These are phyloP conservation scores for Sindora glabra DNA, from an alignment of 306 rosid species.

Conservation along the genomic window DNA sequence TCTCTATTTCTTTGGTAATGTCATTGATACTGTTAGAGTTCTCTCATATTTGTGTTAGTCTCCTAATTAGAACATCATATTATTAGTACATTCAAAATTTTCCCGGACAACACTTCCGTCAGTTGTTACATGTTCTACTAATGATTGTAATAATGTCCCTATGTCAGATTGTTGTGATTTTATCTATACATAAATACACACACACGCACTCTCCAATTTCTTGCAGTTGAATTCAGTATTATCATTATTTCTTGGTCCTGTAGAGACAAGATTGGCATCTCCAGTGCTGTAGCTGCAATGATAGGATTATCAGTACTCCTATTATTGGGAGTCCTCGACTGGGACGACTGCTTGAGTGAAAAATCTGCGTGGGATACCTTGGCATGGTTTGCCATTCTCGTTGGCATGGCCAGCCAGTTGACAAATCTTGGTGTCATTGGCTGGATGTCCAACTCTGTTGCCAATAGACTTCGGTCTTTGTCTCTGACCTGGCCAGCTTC, in stretches of 20 bases:
- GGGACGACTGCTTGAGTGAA: conserved; percentile 88
- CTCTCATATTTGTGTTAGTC: too few relatives aligned
- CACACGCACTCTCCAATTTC: too few relatives aligned
- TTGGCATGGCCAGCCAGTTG: conserved; percentile 92
- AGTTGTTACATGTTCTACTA: background rate
- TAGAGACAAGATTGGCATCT: conserved; percentile 68
- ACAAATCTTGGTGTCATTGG: conserved; percentile 71
- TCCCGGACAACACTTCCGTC: background rate
- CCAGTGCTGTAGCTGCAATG: conserved; percentile 93
- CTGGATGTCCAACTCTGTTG: conserved; percentile 84
- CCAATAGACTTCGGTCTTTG: conserved; percentile 42
- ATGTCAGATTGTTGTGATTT: too few relatives aligned
- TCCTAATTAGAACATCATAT: background rate
- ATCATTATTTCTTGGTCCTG: conserved; percentile 10
- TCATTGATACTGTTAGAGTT: background rate
- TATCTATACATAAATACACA: too few relatives aligned
- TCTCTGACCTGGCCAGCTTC: conserved; percentile 89
- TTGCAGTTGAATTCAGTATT: conserved; percentile 8
- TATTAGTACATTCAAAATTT: background rate
- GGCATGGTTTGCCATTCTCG: conserved; percentile 91
- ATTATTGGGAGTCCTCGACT: conserved; percentile 71
- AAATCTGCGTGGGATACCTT: conserved; percentile 97
- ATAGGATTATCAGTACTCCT: conserved; percentile 82
- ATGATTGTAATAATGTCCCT: background rate
- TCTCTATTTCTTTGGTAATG: background rate